These are phyloP conservation scores for Mucor indicus DNA, from an alignment of 371 early-diverging fungal species.

Conservation along the genomic window DNA sequence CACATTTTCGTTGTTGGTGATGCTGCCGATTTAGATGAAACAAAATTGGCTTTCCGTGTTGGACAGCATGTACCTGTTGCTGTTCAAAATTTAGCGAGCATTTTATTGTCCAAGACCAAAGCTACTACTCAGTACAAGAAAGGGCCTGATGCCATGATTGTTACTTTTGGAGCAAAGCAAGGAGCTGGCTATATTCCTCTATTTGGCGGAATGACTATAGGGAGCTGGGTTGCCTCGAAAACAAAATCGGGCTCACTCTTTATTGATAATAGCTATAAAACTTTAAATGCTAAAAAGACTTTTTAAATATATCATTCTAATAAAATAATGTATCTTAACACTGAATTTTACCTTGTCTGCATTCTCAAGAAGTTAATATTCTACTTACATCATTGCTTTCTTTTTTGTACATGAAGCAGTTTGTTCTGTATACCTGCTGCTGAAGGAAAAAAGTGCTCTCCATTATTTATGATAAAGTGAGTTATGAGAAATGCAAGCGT, in stretches of 20 bases:
- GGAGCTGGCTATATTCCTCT: slow-evolving; percentile 7
- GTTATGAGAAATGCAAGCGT: too few species aligned
- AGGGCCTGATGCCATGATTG: slow-evolving; percentile 17
- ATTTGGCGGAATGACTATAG: slow-evolving; percentile 11
- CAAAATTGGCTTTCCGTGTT: slow-evolving; percentile 50
- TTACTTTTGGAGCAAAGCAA: slow-evolving; percentile 34
- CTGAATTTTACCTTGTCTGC: too few species aligned
- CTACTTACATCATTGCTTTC: too few species aligned
- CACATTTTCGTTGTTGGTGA: slow-evolving; percentile 64
- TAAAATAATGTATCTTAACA: too few species aligned
- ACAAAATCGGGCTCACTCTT: slow-evolving; percentile 3
- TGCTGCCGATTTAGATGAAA: slow-evolving; percentile 44
- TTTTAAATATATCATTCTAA: too few species aligned
- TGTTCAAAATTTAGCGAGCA: slow-evolving; percentile 29
- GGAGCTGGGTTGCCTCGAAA: not conserved
- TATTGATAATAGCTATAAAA: not conserved
- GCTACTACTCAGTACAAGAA: slow-evolving; percentile 21
- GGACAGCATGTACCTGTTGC: slow-evolving; percentile 16
- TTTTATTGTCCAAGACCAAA: slow-evolving; percentile 1
- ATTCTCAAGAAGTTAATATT: too few species aligned
- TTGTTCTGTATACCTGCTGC: too few species aligned
- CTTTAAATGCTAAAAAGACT: slow-evolving; percentile 2
- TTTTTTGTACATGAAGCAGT: too few species aligned
- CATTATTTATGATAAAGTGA: too few species aligned
- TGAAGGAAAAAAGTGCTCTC: too few species aligned